phyloP scores from a whole-genome alignment of 225 moss, liverwort and hornwort genomes.

The Takakia lepidozioides region DNA sequence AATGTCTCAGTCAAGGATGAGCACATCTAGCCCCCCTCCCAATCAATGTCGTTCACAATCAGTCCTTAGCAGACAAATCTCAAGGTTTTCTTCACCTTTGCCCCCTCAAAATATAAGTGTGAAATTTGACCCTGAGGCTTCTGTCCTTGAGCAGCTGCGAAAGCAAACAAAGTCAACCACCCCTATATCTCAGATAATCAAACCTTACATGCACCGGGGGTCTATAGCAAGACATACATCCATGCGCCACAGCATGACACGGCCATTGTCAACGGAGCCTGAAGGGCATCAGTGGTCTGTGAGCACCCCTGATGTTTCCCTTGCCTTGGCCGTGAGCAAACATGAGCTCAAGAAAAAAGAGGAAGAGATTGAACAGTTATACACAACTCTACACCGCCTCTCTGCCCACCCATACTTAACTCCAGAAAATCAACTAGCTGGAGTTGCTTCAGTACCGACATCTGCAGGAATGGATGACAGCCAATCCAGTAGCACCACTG shows the following conservation, averaged over 20 bases:
- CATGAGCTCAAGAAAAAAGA: no score
- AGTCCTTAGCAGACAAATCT: not conserved
- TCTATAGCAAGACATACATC: slow-evolving; percentile 24
- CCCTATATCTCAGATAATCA: slow-evolving; percentile 43
- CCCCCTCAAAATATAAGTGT: slow-evolving; percentile 11
- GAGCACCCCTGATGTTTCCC: no score
- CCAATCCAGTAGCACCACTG: no score
- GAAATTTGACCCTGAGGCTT: slow-evolving; percentile 13
- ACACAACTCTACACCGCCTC: no score
- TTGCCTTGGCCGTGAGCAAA: no score
- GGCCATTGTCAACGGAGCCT: no score
- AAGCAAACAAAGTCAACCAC: slow-evolving; percentile 41
- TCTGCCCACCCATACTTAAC: no score
- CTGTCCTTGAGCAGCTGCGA: slow-evolving; percentile 12
- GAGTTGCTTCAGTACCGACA: no score
- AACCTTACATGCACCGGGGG: slow-evolving; percentile 46
- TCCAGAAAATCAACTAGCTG: no score
- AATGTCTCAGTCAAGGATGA: slow-evolving; percentile 14
- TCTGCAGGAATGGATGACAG: no score
- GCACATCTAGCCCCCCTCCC: slow-evolving; percentile 11
- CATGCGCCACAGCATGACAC: slow-evolving; percentile 6
- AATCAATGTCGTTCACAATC: slow-evolving; percentile 2
- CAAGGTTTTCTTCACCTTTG: not conserved
- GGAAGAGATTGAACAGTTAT: no score
- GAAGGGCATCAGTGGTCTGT: no score